These are phyloP conservation scores for Cadophora sp. DNA, from an alignment of 2,329 filamentous ascomycete genomes.

Conservation along the genomic window DNA sequence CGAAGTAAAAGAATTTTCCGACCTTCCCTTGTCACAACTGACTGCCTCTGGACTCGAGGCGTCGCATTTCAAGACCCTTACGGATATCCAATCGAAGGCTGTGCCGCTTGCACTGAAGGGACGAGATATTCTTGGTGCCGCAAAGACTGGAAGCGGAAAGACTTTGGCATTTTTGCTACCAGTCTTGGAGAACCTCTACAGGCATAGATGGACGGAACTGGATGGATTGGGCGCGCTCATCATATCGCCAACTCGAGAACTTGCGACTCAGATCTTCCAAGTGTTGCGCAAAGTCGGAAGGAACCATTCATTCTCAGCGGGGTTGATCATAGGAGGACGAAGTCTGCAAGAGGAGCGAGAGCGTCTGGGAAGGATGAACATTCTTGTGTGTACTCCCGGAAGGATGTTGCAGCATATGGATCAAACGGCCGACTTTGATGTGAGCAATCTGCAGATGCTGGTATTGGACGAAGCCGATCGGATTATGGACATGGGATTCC, in stretches of 20 bases:
- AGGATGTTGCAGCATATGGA: conserved; percentile 95
- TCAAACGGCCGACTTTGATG: conserved; percentile 88
- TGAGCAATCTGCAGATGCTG: conserved; percentile 89
- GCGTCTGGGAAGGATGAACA: conserved; percentile 90
- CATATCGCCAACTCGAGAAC: conserved; percentile 90
- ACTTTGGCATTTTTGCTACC: conserved; percentile 92
- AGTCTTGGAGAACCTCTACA: conserved; percentile 90
- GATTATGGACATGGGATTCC: conserved; percentile 98
- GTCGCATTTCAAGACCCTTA: conserved; percentile 88
- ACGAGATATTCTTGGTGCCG: conserved; percentile 87
- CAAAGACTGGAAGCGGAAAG: conserved; percentile 95
- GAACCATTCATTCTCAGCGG: conserved; percentile 89
- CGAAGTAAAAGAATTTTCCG: conserved; percentile 70
- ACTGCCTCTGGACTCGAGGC: conserved; percentile 81
- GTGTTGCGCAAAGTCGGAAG: conserved; percentile 89
- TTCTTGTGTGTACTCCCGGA: conserved; percentile 92
- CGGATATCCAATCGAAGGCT: conserved; percentile 90
- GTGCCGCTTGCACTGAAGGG: conserved; percentile 87
- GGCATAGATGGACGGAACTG: conserved; percentile 85
- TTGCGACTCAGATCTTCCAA: conserved; percentile 96
- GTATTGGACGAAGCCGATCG: conserved; percentile 96
- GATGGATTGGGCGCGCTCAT: conserved; percentile 94
- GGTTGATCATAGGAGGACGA: conserved; percentile 92
- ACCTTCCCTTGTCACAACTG: conserved; percentile 84
- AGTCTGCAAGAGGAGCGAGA: conserved; percentile 86